These are phyloP conservation scores for Eutrema yunnanense DNA, from an alignment of 345 rosid genomes.

Conservation along the genomic window DNA sequence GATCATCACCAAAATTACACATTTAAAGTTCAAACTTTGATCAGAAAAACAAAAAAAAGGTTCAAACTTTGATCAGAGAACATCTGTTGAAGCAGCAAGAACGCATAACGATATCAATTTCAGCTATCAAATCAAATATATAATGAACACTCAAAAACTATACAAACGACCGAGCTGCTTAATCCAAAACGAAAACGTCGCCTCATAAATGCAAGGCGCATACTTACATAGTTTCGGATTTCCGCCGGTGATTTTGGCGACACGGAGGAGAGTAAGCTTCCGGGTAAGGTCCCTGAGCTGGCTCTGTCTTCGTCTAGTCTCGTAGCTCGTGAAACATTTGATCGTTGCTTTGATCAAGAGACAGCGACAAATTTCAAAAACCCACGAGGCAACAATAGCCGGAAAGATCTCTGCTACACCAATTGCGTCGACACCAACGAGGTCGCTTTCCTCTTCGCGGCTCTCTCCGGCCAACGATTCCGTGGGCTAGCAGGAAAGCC, in stretches of 20 bases:
- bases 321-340: no score
- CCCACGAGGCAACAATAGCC: background rate
- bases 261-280: background rate
- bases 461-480: background rate
- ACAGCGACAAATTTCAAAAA: background rate
- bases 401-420: background rate
- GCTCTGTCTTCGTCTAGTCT: background rate
- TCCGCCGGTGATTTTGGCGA: background rate
- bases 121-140: background rate
- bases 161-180: background rate
- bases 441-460: background rate
- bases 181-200: background rate
- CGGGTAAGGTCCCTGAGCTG: background rate
- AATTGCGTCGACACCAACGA: background rate
- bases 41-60: background rate
- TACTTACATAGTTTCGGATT: background rate
- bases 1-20: background rate
- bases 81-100: background rate
- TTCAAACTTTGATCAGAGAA: background rate
- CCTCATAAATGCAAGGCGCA: background rate
- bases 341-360: background rate
- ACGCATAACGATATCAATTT: background rate
- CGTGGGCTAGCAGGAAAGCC: background rate
- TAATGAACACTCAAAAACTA: background rate
- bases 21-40: background rate